Conservation (phyloP, 1,284 basidiomycete species). For the Puccinia polysora region DNA sequence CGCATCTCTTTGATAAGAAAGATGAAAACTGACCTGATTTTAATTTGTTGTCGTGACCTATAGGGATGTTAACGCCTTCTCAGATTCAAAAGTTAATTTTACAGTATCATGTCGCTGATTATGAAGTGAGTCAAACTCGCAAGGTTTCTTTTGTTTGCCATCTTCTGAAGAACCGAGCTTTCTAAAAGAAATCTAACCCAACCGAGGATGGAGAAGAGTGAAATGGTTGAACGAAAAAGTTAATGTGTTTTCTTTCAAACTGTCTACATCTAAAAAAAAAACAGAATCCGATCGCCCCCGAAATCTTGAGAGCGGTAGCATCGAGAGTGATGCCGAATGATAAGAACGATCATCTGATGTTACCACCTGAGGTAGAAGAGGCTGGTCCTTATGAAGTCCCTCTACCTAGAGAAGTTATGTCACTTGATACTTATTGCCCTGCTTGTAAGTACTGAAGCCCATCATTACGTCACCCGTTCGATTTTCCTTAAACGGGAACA, state of each 20-base stretch:
- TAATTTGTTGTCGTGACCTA: constrained; percentile 63
- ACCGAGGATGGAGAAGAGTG: too few relatives aligned
- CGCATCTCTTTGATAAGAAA: too few relatives aligned
- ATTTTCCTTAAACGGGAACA: too few relatives aligned
- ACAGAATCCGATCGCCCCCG: constrained; percentile 89
- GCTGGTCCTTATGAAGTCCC: constrained; percentile 86
- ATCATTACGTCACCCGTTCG: too few relatives aligned
- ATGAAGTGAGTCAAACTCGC: constrained; percentile 71
- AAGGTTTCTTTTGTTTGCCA: neutral
- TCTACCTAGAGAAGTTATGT: constrained; percentile 57
- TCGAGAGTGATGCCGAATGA: constrained; percentile 89
- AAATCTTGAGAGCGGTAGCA: constrained; percentile 92
- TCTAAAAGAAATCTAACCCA: too few relatives aligned
- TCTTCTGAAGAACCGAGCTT: too few relatives aligned
- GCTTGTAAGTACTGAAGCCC: constrained; percentile 43
- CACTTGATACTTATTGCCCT: constrained; percentile 45
- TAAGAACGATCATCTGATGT: constrained; percentile 86
- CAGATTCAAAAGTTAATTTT: constrained; percentile 99
- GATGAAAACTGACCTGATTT: neutral
- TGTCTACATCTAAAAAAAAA: constrained; percentile 27
- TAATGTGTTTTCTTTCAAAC: constrained; percentile 5
- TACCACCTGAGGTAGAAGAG: constrained; percentile 90
- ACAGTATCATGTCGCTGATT: constrained; percentile 98
- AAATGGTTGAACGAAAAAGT: too few relatives aligned
- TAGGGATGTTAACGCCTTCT: constrained; percentile 99